These are phyloP conservation scores for Penicillium paradoxum DNA, from an alignment of 495 filamentous ascomycete species.

Conservation along the genomic window DNA sequence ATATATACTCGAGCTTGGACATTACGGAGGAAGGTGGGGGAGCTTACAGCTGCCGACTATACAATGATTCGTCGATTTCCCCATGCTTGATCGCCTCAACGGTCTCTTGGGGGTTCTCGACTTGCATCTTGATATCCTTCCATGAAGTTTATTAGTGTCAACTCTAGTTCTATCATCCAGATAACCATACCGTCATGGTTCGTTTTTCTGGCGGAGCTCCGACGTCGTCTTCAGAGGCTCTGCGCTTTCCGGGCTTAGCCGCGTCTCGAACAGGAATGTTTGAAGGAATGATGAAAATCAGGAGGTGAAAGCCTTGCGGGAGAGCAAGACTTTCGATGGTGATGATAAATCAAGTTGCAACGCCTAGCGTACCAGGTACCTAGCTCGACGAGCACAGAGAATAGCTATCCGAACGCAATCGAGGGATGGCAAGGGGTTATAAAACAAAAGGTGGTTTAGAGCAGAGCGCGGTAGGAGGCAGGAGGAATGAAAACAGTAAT, in stretches of 20 bases:
- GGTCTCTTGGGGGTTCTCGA: constrained; percentile 58
- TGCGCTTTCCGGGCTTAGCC: constrained; percentile 78
- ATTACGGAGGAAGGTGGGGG: background rate
- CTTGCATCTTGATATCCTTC: constrained; percentile 73
- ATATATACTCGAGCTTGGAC: background rate
- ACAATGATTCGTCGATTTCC: constrained; percentile 94
- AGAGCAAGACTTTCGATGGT: constrained; percentile 49
- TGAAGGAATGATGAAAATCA: constrained; percentile 51
- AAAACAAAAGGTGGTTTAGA: constrained; percentile 10
- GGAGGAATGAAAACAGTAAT: constrained; percentile 8
- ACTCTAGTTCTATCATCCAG: background rate
- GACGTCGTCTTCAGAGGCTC: constrained; percentile 69
- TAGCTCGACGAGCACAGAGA: constrained; percentile 17
- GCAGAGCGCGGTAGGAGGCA: background rate
- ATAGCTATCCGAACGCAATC: constrained; percentile 13
- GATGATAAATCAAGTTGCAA: constrained; percentile 27
- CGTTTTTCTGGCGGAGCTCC: constrained; percentile 67
- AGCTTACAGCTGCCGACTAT: constrained; percentile 85
- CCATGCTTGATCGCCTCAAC: constrained; percentile 57
- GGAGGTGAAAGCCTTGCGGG: constrained; percentile 46
- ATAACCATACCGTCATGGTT: constrained; percentile 71
- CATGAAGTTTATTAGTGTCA: constrained; percentile 11
- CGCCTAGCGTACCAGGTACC: constrained; percentile 35
- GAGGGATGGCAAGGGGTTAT: constrained; percentile 11
- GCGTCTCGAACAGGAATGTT: constrained; percentile 49